Percentiles rank a stretch among this genome's conserved stretches.
Conservation (phyloP, 441 rosid genomes). For the Bruguiera hainesii region DNA sequence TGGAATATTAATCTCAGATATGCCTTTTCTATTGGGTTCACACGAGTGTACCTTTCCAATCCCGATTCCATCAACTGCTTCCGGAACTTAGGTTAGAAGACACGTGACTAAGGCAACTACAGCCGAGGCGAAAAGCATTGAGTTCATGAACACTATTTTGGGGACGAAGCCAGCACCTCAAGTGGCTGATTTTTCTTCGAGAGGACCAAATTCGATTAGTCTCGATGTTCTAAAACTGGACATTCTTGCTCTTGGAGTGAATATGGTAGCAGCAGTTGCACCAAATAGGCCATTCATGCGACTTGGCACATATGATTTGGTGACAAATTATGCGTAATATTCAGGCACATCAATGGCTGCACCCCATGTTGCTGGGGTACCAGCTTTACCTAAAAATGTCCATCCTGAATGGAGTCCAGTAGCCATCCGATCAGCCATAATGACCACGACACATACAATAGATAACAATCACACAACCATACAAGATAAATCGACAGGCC, state of each 20-base stretch:
- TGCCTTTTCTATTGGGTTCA: constrained; percentile 11
- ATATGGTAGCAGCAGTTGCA: constrained; percentile 45
- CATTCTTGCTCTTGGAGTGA: constrained; percentile 64
- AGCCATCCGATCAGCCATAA: constrained; percentile 78
- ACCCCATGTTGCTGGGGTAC: constrained; percentile 87
- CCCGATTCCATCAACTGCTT: constrained; percentile 23
- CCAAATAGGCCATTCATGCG: constrained; percentile 23
- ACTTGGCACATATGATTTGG: constrained; percentile 25
- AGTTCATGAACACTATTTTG: constrained; percentile 45
- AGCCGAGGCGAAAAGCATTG: constrained; percentile 25
- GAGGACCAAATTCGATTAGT: constrained; percentile 66
- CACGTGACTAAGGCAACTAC: constrained; percentile 27
- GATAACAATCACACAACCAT: constrained; percentile 34
- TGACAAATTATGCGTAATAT: constrained; percentile 54
- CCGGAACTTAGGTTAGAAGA: constrained; percentile 15
- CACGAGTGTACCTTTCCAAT: constrained; percentile 26
- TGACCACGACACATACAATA: constrained; percentile 52
- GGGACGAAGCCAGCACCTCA: constrained; percentile 62
- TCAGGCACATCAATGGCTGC: constrained; percentile 95
- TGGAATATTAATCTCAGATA: constrained; percentile 28
- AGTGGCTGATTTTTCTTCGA: constrained; percentile 66
- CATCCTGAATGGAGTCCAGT: constrained; percentile 73
- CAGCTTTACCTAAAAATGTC: constrained; percentile 60
- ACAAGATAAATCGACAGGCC: constrained; percentile 30
- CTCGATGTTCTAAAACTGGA: constrained; percentile 66